Base-by-base conservation (phyloP, 306 rosid genomes). In the Calophaca sinica region DNA sequence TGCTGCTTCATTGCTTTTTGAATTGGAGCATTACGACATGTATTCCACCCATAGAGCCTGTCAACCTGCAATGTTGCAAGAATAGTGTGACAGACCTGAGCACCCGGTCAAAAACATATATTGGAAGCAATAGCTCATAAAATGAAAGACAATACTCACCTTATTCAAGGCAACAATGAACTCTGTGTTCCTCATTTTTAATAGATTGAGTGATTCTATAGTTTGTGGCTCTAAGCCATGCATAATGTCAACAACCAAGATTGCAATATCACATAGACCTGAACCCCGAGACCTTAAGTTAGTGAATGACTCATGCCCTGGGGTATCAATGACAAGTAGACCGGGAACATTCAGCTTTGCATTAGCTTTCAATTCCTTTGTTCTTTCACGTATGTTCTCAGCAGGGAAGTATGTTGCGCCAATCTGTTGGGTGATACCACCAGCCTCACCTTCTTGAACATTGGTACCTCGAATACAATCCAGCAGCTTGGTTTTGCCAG, bases 361-460 rank as follows among this genome's bases (percentile, higher is more conserved):
- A 88, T 91, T 91, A 77, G 94, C 91, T 81, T 94, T 89, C 69
- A 93, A 75, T 60, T 91, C 98, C 77, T 85, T 91, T 2, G 96
- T 94, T 81, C 96, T 87, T 31, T 91, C 96, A 45, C 98, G 96
- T 35, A 94, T 91, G 74, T 89, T 94, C 70, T 80, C 91, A 2
- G 96, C 94, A 69, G 96, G 96, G 78, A 91, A 87, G 84, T 89
- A 89, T 29, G 98, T 89, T 5, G 96, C 96, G 42, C 96, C 94
- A 82, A 91, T 91, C 80, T 88, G 94, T 75, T 89, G 90, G 6
- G 97, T 91, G 79, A 89, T 93, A 51, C 97, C 97, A 60, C 93
- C 92, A 31, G 94, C 90, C 85, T 91, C 94, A 64, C 94, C 92
- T 78, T 88, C 97, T 80, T 88, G 93, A 67, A 86, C 91, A 79